phyloP scores from a whole-genome alignment of 768 basidiomycete genomes.

The Suillus paluster region DNA sequence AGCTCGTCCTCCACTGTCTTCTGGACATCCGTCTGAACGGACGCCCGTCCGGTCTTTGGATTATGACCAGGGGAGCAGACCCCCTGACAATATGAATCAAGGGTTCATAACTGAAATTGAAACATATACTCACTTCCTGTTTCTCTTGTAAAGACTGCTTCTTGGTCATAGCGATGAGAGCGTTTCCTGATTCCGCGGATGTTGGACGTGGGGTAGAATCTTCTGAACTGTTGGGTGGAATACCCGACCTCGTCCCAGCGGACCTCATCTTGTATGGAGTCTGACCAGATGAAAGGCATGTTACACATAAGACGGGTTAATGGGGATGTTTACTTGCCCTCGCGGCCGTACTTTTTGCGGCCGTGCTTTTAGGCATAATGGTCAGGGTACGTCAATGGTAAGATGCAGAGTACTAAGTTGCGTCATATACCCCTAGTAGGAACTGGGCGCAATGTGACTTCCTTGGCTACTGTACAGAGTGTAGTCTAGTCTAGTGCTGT shows the following conservation, averaged over 20 bases:
- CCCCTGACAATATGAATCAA: neutral
- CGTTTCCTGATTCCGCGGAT: neutral
- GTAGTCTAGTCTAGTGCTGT: neutral
- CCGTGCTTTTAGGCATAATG: neutral
- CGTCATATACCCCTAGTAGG: neutral
- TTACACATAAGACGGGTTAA: neutral
- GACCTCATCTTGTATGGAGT: slow-evolving; percentile 4
- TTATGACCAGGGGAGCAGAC: neutral
- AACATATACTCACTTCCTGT: neutral
- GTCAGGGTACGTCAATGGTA: neutral
- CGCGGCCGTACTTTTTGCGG: neutral
- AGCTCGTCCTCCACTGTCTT: too few species aligned
- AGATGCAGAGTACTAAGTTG: neutral
- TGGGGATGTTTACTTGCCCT: neutral
- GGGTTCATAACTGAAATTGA: neutral
- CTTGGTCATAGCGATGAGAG: neutral
- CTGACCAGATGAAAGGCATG: neutral
- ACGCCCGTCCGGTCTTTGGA: neutral
- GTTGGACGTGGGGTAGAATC: neutral
- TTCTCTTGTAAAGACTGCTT: neutral
- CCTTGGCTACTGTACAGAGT: neutral
- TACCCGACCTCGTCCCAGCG: slow-evolving; percentile 2
- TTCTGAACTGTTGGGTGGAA: neutral
- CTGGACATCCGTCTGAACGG: neutral
- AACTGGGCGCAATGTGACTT: neutral